Evolutionary conservation across 2,329 filamentous ascomycete genomes (phyloP), one percentile per base, ranked within the genome.

Genomic region (Pseudogymnoascus sp.): DNA sequence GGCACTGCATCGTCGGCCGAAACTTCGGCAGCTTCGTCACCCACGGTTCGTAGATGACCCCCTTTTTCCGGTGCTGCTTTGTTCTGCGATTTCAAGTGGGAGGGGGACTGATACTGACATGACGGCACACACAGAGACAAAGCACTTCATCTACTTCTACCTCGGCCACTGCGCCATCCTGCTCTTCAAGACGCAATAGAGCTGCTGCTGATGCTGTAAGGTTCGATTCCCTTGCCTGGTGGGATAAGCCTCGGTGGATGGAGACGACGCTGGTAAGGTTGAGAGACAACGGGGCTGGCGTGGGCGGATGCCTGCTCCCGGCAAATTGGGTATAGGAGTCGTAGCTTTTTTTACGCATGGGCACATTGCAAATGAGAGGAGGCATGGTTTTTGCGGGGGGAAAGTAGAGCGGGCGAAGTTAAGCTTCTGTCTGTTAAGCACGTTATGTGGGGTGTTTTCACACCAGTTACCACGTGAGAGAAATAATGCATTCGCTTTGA

Each of bases 111-210:
- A 15, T 15, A 18, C 30, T 38, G 13, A 28, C 15, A 38, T 26
- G 45, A 39, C 23, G 37, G 57, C 34, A 18, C 45, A 8, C 38
- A 30, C 77, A 96, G 94, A 97, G 76, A 97, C 94, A 26, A 97
- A 97, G 79, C 94, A 99, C 76, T 99, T 99, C 79, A 96, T 99
- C 74, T 99, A 99, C 79, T 99, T 99, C 79, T 99, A 99, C 79
- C 88, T 99, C 62, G 94, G 94, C 59, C 94, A 97, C 80, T 96
- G 91, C 75, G 94, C 94, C 62, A 97, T 99, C 72, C 82, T 99
- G 60, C 85, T 99, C 59, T 99, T 97, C 85, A 99, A 99, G 82
- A 99, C 94, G 38, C 92, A 96, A 83, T 97, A 85, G 71, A 67
- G 28, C 28, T 13, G 12, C 23, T 21, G 41, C 41, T 7, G n/a